Base-by-base conservation (phyloP, 2,329 filamentous ascomycete genomes). In the Emydomyces testavorans region DNA sequence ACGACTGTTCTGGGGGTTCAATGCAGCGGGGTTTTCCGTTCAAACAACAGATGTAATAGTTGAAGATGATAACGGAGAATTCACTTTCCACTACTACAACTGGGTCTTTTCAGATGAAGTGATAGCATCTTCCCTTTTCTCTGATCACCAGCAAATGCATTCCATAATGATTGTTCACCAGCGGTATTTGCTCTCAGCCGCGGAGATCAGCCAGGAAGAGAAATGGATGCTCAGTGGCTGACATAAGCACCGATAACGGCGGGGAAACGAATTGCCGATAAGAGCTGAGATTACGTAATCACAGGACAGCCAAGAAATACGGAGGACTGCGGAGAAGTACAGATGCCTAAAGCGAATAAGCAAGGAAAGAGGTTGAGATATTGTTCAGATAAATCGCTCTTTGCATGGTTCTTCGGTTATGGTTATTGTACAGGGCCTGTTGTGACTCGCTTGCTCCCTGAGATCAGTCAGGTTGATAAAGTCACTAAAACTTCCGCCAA, bases 1-100 rank as follows among this genome's bases (percentile, higher is more conserved):
- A 54, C 56, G 40, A 15, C n/a, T 24, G 29, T 13, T 5, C 4
- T 15, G 28, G 29, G 48, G 29, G 16, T 20, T 24, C 6, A 18
- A 37, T n/a, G 42, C 6, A 20, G 15, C 13, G n/a, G 11, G 20
- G 26, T 23, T 15, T n/a, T 5, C 13, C 2, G 15, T 20, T 2
- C 18, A 31, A 31, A 31, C 18, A 34, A 43, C 23, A 10, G 16
- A 24, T 3, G 11, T 35, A 35, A 6, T 4, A 15, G 11, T 16
- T 16, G 15, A 16, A 35, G 13, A 35, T 15, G 15, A 35, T 5
- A 11, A 35, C 13, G 2, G 3, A 41, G 36, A 7, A 35, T 16
- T 44, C 31, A 44, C 16, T 44, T 44, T 28, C 41, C 29, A 26
- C 18, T 24, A 20, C 29, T 44, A 29, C 29, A 21, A 35, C 24